These are phyloP conservation scores for Psilocybe cubensis DNA, from an alignment of 768 basidiomycete genomes.

Conservation along the genomic window DNA sequence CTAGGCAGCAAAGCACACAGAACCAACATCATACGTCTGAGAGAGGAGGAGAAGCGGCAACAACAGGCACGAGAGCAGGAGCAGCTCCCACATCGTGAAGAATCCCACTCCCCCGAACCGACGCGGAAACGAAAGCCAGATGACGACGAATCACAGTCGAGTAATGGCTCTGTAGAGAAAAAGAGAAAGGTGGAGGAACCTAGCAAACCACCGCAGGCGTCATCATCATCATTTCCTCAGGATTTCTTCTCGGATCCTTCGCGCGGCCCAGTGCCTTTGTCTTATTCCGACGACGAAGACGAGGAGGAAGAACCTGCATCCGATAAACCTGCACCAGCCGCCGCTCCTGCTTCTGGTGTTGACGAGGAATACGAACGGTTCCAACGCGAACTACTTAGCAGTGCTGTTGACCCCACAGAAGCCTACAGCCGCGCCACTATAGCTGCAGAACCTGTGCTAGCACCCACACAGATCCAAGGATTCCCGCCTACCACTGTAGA, in stretches of 20 bases:
- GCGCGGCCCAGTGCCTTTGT: slow-evolving; percentile 42
- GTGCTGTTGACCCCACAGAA: slow-evolving; percentile 44
- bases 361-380: slow-evolving; percentile 80
- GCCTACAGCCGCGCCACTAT: slow-evolving; percentile 73
- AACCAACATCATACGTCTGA: slow-evolving; percentile 60
- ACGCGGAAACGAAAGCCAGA: slow-evolving; percentile 24
- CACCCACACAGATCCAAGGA: slow-evolving; percentile 49
- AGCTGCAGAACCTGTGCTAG: slow-evolving; percentile 66
- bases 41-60: slow-evolving; percentile 51
- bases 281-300: slow-evolving; percentile 48
- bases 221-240: slow-evolving; percentile 45
- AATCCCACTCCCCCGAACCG: slow-evolving; percentile 28
- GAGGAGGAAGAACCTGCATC: slow-evolving; percentile 28
- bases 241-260: slow-evolving; percentile 86
- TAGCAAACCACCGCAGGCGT: not conserved
- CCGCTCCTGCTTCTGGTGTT: slow-evolving; percentile 37
- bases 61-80: slow-evolving; percentile 21
- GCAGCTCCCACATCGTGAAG: too few relatives aligned
- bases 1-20: slow-evolving; percentile 82
- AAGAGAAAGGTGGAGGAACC: slow-evolving; percentile 21
- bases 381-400: slow-evolving; percentile 62
- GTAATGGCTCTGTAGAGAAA: slow-evolving; percentile 16
- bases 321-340: slow-evolving; percentile 12
- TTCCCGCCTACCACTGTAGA: slow-evolving; percentile 41
- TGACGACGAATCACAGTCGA: slow-evolving; percentile 23